Base-by-base conservation (phyloP, 805 yeast species). In the Candida sphagnicola region DNA sequence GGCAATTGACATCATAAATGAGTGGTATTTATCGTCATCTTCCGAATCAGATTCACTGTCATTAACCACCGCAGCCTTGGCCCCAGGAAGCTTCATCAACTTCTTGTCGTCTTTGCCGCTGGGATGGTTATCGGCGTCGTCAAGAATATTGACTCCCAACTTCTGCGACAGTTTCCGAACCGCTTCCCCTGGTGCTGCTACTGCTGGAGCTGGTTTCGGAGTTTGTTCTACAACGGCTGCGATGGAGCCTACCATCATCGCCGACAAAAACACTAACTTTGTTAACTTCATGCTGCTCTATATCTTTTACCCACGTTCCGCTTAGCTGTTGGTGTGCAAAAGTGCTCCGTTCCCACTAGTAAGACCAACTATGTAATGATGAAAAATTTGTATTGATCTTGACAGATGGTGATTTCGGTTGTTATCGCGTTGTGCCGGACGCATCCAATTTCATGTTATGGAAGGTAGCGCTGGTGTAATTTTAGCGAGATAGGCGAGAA, bases 1-100 rank as follows among this genome's bases (percentile, higher is more conserved):
- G 12, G 91, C 77, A 24, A 82, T 67, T 1, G 98, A 78, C 82
- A 91, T 78, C 42, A 85, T 51, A 49, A 93, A 83, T 3, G 95
- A 75, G 47, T 76, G 62, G 35, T 61, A 62, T 10, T 58, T 52
- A 10, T 43, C 44, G 17, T 35, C 35, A 13, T 44, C 49, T 12
- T 45, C 45, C 19, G 30, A 45, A 29, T 37, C 46, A 8, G 29
- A 26, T 2, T 41, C 47, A 5, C 39, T 28, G 5, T 33, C 35
- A 5, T 8, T 19, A 4, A 6, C 29, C 16, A 24, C 2, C 19
- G 19, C 30, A 18, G 13, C 26, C 4, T 28, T 8, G 8, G 13
- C 21, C 13, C 13, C 34, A 12, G n/a, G 29, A 13, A 13, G 15
- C 29, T 10, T 26, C 54, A 45, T 4, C 59, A 59, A 8, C 23